A percentile compares a stretch with the other conserved stretches of the same genome.
These are phyloP conservation scores for Quercus wislizeni DNA, from an alignment of 306 rosid genomes.

Conservation along the genomic window DNA sequence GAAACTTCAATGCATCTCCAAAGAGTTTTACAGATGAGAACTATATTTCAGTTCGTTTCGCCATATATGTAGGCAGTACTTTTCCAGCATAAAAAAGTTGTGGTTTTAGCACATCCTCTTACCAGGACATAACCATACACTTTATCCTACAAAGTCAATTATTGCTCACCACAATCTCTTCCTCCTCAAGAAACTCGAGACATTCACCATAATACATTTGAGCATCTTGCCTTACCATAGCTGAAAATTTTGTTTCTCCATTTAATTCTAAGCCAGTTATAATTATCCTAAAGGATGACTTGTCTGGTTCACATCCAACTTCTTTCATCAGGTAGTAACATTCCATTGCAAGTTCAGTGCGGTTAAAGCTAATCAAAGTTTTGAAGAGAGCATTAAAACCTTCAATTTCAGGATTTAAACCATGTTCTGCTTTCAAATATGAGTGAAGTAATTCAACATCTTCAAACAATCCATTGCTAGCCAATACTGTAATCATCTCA, in stretches of 20 bases:
- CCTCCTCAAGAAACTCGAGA: conserved; percentile 40
- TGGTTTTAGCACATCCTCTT: too few species aligned
- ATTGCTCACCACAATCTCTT: conserved; percentile 23
- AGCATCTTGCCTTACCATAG: conserved; percentile 40
- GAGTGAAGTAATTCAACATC: conserved; percentile 28
- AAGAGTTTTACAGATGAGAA: too few species aligned
- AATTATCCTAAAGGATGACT: conserved; percentile 34
- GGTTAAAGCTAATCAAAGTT: conserved; percentile 18
- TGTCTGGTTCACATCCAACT: conserved; percentile 47
- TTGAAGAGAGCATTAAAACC: conserved; percentile 43
- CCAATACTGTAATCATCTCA: conserved; percentile 36
- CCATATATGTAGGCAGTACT: too few species aligned
- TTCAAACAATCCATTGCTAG: conserved; percentile 37
- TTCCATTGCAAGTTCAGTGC: conserved; percentile 32
- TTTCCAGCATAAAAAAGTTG: too few species aligned
- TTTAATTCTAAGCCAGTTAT: conserved; percentile 38
- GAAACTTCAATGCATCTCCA: too few species aligned
- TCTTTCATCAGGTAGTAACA: conserved; percentile 43
- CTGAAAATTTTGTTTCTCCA: conserved; percentile 26
- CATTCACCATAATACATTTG: conserved; percentile 36
- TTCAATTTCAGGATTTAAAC: conserved; percentile 32
- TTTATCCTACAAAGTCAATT: background rate
- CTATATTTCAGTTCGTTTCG: too few species aligned
- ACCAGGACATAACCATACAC: too few species aligned
- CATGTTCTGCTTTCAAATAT: conserved; percentile 34